phyloP scores from a whole-genome alignment of 78 protist genomes.

The Dictyostelium intermedium region DNA sequence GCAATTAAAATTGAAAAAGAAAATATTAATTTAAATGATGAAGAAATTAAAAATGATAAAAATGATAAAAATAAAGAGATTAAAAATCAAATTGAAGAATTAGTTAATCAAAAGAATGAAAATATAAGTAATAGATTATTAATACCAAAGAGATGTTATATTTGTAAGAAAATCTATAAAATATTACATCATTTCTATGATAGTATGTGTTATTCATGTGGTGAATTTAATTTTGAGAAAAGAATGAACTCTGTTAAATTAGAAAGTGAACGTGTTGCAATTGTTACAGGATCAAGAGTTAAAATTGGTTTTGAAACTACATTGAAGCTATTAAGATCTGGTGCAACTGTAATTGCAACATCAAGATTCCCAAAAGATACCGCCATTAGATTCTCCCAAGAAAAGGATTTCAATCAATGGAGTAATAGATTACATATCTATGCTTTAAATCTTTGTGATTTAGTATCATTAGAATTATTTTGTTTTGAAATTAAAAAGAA shows the following conservation, averaged over 20 bases:
- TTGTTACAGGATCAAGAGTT: constrained; percentile 85
- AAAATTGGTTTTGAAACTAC: constrained; percentile 77
- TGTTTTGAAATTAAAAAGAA: background rate
- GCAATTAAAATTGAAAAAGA: background rate
- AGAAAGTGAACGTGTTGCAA: constrained; percentile 23
- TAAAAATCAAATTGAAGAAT: background rate
- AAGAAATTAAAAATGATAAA: background rate
- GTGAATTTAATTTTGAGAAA: constrained; percentile 68
- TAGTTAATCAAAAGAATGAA: background rate
- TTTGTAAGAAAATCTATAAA: background rate
- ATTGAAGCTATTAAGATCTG: constrained; percentile 75
- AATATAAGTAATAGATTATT: background rate
- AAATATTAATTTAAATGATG: background rate
- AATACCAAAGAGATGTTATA: background rate
- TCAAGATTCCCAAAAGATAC: constrained; percentile 78
- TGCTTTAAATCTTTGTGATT: constrained; percentile 61
- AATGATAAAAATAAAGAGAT: background rate
- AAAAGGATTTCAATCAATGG: constrained; percentile 7
- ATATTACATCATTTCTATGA: constrained; percentile 26
- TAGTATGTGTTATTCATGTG: constrained; percentile 80
- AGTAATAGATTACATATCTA: constrained; percentile 46
- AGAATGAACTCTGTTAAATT: constrained; percentile 7
- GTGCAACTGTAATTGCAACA: constrained; percentile 80
- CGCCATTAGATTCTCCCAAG: background rate
- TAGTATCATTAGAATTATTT: constrained; percentile 54